Conservation (phyloP, 345 rosid species). For the Diplotaxis tenuifolia region DNA sequence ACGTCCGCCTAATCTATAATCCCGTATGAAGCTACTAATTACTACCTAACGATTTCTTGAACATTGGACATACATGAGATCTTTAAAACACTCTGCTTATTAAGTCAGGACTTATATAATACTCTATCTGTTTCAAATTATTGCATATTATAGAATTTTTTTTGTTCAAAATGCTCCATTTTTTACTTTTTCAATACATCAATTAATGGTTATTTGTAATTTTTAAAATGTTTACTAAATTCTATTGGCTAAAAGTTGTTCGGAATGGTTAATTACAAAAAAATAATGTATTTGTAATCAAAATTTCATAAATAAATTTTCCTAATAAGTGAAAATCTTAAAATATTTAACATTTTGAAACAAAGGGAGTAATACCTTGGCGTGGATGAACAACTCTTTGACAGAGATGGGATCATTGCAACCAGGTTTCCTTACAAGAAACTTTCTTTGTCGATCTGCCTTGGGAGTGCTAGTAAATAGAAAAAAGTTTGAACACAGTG, state of each 20-base stretch:
- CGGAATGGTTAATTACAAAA: no score
- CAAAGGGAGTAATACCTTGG: conserved; percentile 70
- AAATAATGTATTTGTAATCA: no score
- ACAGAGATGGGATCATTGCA: conserved; percentile 57
- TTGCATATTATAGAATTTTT: no score
- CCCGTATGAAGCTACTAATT: background rate
- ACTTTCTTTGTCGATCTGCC: conserved; percentile 45
- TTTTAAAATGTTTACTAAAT: no score
- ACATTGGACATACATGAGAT: background rate
- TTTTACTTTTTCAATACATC: no score
- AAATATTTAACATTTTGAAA: no score
- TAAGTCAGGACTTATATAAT: background rate
- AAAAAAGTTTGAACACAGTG: conserved; percentile 16
- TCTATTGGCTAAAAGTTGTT: no score
- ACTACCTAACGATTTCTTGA: background rate
- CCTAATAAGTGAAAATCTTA: no score
- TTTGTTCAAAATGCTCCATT: no score
- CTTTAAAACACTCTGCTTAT: background rate
- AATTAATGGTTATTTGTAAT: no score
- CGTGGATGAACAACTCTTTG: conserved; percentile 79
- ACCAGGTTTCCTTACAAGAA: conserved; percentile 57
- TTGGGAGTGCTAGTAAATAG: conserved; percentile 42
- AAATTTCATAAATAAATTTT: no score
- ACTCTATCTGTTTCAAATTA: no score
- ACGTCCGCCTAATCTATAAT: background rate